Evolutionary conservation across 1,139 yeast genomes (phyloP).

Genomic region (Geotrichum phurueaensis): DNA sequence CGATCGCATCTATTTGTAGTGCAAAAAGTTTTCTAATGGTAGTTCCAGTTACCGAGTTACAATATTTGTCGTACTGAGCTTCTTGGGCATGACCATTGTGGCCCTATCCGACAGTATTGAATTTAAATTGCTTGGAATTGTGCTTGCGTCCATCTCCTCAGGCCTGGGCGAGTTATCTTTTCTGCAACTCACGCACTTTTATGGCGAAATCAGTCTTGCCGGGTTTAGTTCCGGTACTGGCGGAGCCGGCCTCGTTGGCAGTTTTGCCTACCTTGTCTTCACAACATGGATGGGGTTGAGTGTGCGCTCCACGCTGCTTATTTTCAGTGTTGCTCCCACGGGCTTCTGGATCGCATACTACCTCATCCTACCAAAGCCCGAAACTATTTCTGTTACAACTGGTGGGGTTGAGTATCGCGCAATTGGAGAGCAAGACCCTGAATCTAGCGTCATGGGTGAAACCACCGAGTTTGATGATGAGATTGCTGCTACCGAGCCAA

Average conservation of each 20-base stretch:
- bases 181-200: conserved; percentile 68
- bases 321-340: conserved; percentile 46
- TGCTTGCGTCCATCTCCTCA: conserved; percentile 74
- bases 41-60: conserved; percentile 42
- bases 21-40: neutral
- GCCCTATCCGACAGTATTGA: conserved; percentile 41
- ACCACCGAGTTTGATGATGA: neutral
- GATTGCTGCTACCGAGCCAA: conserved; percentile 3
- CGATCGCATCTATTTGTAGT: neutral
- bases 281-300: conserved; percentile 50
- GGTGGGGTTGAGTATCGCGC: conserved; percentile 14
- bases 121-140: conserved; percentile 59
- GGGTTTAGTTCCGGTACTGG: conserved; percentile 96
- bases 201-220: conserved; percentile 52
- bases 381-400: neutral
- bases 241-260: conserved; percentile 85
- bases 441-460: neutral
- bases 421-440: neutral
- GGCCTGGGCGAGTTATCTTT: conserved; percentile 91
- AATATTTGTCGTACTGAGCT: conserved; percentile 52
- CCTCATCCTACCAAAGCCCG: conserved; percentile 34
- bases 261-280: conserved; percentile 49
- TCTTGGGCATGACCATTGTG: conserved; percentile 70
- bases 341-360: conserved; percentile 39
- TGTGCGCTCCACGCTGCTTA: conserved; percentile 42